phyloP scores from a whole-genome alignment of 164 flowering plant genomes.

The Protea cynaroides region DNA sequence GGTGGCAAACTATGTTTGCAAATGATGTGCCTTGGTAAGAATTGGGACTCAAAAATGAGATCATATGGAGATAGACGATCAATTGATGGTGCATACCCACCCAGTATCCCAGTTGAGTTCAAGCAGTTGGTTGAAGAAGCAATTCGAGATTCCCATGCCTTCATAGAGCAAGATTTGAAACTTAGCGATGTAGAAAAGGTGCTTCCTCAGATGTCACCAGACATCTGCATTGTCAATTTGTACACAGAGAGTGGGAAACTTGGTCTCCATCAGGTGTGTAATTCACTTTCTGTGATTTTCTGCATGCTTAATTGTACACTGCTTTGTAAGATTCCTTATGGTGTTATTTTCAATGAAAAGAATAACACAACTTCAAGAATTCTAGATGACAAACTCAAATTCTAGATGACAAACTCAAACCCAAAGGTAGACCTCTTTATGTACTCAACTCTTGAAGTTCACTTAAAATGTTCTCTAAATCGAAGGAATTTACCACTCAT shows the following conservation, averaged over 20 bases:
- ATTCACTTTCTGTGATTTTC: not conserved
- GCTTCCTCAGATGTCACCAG: constrained; percentile 58
- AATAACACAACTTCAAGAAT: no score
- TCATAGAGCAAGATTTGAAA: constrained; percentile 15
- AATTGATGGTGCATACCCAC: constrained; percentile 55
- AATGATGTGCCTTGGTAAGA: constrained; percentile 91
- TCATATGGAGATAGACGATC: constrained; percentile 35
- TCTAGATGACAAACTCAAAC: no score
- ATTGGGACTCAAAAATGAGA: constrained; percentile 70
- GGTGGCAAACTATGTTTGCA: constrained; percentile 49
- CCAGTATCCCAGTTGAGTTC: constrained; percentile 47
- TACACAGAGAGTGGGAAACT: constrained; percentile 54
- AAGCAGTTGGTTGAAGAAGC: constrained; percentile 38
- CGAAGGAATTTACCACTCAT: no score
- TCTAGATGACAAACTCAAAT: no score
- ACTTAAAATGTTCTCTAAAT: no score
- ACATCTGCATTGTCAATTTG: constrained; percentile 46
- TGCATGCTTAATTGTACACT: no score
- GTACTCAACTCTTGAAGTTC: no score
- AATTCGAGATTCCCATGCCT: constrained; percentile 37
- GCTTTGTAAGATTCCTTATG: no score
- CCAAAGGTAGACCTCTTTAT: no score
- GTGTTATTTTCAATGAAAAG: no score
- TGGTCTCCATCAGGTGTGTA: constrained; percentile 79
- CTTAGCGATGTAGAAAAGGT: constrained; percentile 18